Evolutionary conservation across 2,329 filamentous ascomycete genomes (phyloP).

Genomic region (Fusarium transvaalense): DNA sequence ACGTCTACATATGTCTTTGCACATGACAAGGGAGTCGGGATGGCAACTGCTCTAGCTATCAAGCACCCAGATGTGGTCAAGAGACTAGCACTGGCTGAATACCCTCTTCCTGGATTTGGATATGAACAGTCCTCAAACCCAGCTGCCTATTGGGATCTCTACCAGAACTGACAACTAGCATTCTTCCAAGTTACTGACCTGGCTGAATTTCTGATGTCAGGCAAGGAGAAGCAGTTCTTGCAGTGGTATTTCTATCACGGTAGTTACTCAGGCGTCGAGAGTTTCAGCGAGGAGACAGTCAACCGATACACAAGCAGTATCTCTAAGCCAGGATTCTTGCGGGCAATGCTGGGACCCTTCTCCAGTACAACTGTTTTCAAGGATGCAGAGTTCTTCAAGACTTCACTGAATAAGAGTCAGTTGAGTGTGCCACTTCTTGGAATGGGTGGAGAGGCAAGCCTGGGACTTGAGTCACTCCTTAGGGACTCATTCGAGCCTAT

Average conservation of each 20-base stretch:
- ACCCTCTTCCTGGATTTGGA: conserved; percentile 57
- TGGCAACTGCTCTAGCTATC: conserved; percentile 56
- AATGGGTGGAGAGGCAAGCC: conserved; percentile 48
- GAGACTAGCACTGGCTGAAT: conserved; percentile 56
- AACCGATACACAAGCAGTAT: conserved; percentile 56
- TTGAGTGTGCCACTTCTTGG: conserved; percentile 41
- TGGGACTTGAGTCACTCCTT: conserved; percentile 23
- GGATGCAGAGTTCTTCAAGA: conserved; percentile 55
- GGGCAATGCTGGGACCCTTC: conserved; percentile 57
- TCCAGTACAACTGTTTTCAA: conserved; percentile 48
- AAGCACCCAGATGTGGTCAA: conserved; percentile 53
- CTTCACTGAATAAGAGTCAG: conserved; percentile 33
- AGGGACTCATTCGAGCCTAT: conserved; percentile 19
- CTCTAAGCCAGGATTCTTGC: conserved; percentile 59
- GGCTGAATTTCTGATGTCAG: conserved; percentile 60
- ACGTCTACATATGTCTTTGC: conserved; percentile 58
- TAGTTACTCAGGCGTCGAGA: conserved; percentile 56
- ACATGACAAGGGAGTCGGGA: conserved; percentile 61
- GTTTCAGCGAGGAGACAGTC: conserved; percentile 55
- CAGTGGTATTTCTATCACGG: conserved; percentile 62
- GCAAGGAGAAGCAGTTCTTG: conserved; percentile 58
- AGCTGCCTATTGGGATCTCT: conserved; percentile 55
- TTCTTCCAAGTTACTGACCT: conserved; percentile 62
- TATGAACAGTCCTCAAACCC: conserved; percentile 52
- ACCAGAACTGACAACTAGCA: conserved; percentile 57